Percentiles rank a stretch among this genome's conserved stretches.
phyloP scores from a whole-genome alignment of 2,329 filamentous ascomycete genomes.

The Leptographium flavum region DNA sequence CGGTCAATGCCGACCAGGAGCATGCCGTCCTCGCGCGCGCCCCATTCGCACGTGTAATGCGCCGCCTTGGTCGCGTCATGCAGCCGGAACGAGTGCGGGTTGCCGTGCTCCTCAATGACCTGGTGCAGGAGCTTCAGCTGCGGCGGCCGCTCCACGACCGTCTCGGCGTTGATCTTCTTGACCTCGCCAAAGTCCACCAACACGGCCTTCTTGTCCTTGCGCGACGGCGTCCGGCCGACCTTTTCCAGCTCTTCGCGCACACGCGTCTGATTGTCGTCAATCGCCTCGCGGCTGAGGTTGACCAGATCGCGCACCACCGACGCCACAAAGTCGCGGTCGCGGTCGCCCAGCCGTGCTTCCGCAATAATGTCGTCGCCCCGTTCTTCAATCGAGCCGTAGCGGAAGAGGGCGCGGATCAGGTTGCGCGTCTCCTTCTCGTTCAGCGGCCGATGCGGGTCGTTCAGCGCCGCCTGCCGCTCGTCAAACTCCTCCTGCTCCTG shows the following conservation, averaged over 20 bases:
- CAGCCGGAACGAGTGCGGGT: slow-evolving; percentile 71
- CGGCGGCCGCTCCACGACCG: slow-evolving; percentile 76
- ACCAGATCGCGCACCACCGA: slow-evolving; percentile 65
- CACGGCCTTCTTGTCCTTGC: slow-evolving; percentile 96
- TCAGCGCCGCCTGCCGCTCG: slow-evolving; percentile 56
- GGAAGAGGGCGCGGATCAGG: slow-evolving; percentile 77
- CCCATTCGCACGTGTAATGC: slow-evolving; percentile 85
- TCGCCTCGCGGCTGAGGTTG: slow-evolving; percentile 37
- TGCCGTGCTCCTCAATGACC: slow-evolving; percentile 49
- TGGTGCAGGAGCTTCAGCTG: slow-evolving; percentile 77
- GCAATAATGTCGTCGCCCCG: slow-evolving; percentile 75
- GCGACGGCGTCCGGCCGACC: slow-evolving; percentile 68
- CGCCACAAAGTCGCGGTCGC: slow-evolving; percentile 68
- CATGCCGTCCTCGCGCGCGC: slow-evolving; percentile 90
- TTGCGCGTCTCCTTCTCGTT: slow-evolving; percentile 88
- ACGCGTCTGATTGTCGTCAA: slow-evolving; percentile 53
- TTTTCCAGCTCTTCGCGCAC: slow-evolving; percentile 72
- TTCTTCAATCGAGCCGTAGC: slow-evolving; percentile 82
- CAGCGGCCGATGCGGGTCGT: slow-evolving; percentile 79
- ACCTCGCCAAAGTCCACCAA: slow-evolving; percentile 88
- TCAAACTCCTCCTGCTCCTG: slow-evolving; percentile 61
- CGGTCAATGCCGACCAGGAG: slow-evolving; percentile 83
- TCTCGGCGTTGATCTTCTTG: slow-evolving; percentile 92
- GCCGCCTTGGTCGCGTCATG: slow-evolving; percentile 85
- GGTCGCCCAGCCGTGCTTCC: slow-evolving; percentile 70